A percentile compares a stretch with the other conserved stretches of the same genome.
phyloP scores from a whole-genome alignment of 2,329 filamentous ascomycete genomes.

The Hypoxylon sp. region DNA sequence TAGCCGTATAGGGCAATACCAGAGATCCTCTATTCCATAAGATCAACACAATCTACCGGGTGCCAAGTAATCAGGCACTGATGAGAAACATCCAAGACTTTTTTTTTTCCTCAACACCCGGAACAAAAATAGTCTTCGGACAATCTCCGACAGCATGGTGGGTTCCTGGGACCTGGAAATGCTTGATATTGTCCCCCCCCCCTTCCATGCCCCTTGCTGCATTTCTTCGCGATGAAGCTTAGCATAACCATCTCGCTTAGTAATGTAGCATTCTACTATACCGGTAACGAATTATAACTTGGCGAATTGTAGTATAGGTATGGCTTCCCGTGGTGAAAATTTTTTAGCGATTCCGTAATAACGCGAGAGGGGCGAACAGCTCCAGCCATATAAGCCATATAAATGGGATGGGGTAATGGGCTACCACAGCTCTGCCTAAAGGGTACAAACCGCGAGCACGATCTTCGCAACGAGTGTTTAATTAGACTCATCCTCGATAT shows the following conservation, averaged over 20 bases:
- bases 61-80: constrained; percentile 35
- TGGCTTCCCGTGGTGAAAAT: not conserved
- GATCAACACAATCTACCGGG: constrained; percentile 28
- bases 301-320: not conserved
- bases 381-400: not conserved
- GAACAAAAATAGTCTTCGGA: constrained; percentile 40
- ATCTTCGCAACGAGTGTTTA: not conserved
- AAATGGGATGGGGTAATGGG: not conserved
- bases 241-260: constrained; percentile 2
- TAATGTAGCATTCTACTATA: constrained; percentile 7
- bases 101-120: constrained; percentile 25
- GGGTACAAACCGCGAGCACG: not conserved
- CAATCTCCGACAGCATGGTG: constrained; percentile 20
- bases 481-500: not conserved
- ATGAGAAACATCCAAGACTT: constrained; percentile 39
- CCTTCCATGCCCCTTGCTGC: constrained; percentile 4
- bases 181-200: constrained; percentile 16
- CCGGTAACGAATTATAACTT: constrained; percentile 9
- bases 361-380: not conserved
- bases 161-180: constrained; percentile 9
- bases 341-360: not conserved
- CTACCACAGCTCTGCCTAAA: not conserved
- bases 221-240: constrained; percentile 2
- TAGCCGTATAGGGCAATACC: constrained; percentile 31
- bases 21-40: constrained; percentile 27